Evolutionary conservation across 495 filamentous ascomycete species (phyloP).

Genomic region (Hypoxylon fuscum): DNA sequence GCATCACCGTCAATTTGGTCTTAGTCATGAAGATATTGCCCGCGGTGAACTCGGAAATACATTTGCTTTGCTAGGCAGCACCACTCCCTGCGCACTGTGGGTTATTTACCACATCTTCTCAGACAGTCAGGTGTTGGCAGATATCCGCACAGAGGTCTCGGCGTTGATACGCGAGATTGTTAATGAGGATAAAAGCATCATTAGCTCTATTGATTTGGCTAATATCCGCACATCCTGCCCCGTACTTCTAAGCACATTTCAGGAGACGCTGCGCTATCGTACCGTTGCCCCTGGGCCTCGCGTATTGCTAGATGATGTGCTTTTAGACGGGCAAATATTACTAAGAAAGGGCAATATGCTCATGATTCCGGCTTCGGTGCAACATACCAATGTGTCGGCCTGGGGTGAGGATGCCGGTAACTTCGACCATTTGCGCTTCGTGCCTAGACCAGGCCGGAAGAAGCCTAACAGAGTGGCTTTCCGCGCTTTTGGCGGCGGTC

Average conservation of each 20-base stretch:
- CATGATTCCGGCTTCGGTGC: conserved; percentile 40
- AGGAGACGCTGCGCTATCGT: conserved; percentile 43
- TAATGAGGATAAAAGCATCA: not conserved
- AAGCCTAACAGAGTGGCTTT: conserved; percentile 45
- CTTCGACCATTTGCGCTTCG: conserved; percentile 47
- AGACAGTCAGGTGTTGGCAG: conserved; percentile 21
- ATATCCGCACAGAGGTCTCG: conserved; percentile 39
- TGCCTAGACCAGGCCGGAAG: conserved; percentile 9
- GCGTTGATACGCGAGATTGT: conserved; percentile 14
- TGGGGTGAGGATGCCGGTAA: conserved; percentile 43
- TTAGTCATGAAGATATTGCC: conserved; percentile 32
- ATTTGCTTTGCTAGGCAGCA: conserved; percentile 33
- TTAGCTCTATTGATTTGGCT: conserved; percentile 29
- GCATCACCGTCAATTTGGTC: conserved; percentile 30
- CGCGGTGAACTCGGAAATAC: conserved; percentile 39
- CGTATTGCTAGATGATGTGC: conserved; percentile 40
- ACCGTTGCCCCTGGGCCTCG: conserved; percentile 34
- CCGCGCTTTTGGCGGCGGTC: conserved; percentile 46
- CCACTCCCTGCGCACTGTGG: conserved; percentile 37
- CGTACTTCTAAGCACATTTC: conserved; percentile 35
- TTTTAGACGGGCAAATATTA: conserved; percentile 39
- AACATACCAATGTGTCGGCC: conserved; percentile 35
- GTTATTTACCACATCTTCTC: conserved; percentile 39
- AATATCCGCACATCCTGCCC: conserved; percentile 34
- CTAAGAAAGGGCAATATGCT: conserved; percentile 47